Evolutionary conservation across 2,329 filamentous ascomycete species (phyloP), one percentile per base, ranked within the genome.

Genomic region (Clonostachys solani): DNA sequence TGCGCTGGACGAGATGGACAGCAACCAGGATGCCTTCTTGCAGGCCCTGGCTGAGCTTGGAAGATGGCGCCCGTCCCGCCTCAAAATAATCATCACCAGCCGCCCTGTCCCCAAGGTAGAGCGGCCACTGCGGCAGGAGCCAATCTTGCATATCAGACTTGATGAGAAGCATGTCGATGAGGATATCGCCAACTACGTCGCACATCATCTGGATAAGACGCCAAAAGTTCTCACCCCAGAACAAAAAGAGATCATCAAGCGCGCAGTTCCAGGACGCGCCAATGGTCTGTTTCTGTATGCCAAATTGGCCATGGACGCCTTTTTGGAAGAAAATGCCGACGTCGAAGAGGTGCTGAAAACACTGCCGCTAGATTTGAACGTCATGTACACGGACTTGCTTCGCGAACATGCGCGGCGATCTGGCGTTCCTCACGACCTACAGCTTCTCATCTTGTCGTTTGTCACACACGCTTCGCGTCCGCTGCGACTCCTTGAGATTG

Each of bases 1-100:
- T 49, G 71, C 71, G 0, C 58, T 76, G 3, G 74, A 77, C 49
- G 73, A 77, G 54, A 74, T 76, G 64, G 66, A 72, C 40, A 29
- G 23, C 9, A 29, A 29, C 3, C 40, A 55, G 17, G 64, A 58
- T 0, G 55, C 68, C 15, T 71, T 74, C 33, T 47, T 73, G 3
- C 42, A 59, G 4, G 45, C 52, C 3, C 53, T 76, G 1, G 58
- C 56, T 2, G 46, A 50, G 0, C 55, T 75, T 1, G 66, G 63
- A 0, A 49, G 56, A 6, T 60, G 56, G 54, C 52, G 49, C 5
- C 61, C 68, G 1, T 44, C 41, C 0, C 56, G 51, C 8, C 55
- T 73, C 48, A 76, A 74, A 47, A 50, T 75, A 0, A 23, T 74
- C 0, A 59, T 74, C 6, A 75, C 74, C 0, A 74, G 70, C 50